Percentiles rank a stretch among this genome's conserved stretches.
Evolutionary conservation across 2,329 filamentous ascomycete species (phyloP).

Genomic region (Phialophora verrucosa): DNA sequence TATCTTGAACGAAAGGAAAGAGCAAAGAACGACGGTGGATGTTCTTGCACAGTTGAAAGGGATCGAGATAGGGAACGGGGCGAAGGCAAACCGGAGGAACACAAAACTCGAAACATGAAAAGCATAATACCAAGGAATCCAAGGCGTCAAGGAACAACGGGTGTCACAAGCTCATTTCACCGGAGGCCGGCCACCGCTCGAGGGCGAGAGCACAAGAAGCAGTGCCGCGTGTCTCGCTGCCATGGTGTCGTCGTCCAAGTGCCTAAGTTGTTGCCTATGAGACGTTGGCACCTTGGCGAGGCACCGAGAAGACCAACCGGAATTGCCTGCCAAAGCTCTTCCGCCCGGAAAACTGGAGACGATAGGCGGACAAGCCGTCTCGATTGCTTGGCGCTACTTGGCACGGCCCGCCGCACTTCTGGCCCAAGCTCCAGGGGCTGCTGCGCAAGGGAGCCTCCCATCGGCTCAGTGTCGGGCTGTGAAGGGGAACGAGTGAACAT

Average conservation of each 20-base stretch:
- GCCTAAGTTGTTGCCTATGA: conserved; percentile 4
- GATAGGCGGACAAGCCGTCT: conserved; percentile 14
- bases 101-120: conserved; percentile 4
- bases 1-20: conserved; percentile 1
- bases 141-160: conserved; percentile 4
- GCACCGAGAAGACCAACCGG: neutral
- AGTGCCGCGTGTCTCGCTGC: conserved; percentile 6
- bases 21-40: neutral
- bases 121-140: conserved; percentile 3
- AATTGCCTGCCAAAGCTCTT: neutral
- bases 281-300: conserved; percentile 14
- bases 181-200: neutral
- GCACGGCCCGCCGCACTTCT: conserved; percentile 5
- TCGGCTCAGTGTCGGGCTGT: neutral
- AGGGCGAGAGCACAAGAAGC: neutral
- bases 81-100: neutral
- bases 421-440: conserved; percentile 6
- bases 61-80: neutral
- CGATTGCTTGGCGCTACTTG: conserved; percentile 7
- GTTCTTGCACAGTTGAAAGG: neutral
- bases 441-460: too few relatives aligned
- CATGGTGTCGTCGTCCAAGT: conserved; percentile 11
- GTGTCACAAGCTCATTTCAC: neutral
- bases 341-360: conserved; percentile 18
- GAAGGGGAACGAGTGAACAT: neutral